Evolutionary conservation across 2,329 filamentous ascomycete species (phyloP).

Genomic region (Aureobasidium subglaciale): DNA sequence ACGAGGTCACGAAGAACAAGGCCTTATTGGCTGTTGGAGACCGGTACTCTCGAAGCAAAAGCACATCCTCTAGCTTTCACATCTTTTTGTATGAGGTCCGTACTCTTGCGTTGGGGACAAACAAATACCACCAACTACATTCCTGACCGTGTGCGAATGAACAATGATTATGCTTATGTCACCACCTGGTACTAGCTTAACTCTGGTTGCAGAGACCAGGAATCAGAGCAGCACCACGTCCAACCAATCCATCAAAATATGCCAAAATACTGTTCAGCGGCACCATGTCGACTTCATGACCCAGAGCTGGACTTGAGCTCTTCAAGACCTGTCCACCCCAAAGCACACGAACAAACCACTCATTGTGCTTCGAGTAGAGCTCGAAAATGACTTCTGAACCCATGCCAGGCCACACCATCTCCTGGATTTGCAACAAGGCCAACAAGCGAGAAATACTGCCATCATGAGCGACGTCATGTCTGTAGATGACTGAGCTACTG

Average conservation of each 20-base stretch:
- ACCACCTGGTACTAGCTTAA: no score
- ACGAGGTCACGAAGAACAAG: no score
- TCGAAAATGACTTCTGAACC: conserved; percentile 73
- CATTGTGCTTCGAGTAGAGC: conserved; percentile 47
- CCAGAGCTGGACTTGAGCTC: conserved; percentile 63
- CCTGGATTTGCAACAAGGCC: conserved; percentile 62
- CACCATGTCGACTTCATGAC: conserved; percentile 59
- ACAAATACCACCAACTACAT: no score
- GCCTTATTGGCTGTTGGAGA: no score
- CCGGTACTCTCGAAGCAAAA: no score
- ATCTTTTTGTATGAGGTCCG: no score
- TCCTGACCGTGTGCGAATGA: no score
- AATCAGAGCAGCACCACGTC: conserved; percentile 40
- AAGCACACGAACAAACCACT: conserved; percentile 56
- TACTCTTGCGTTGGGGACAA: no score
- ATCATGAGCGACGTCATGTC: conserved; percentile 77
- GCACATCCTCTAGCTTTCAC: no score
- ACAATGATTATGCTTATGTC: no score
- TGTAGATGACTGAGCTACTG: conserved; percentile 43
- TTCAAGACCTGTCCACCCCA: conserved; percentile 61
- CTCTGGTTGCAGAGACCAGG: conserved; percentile 28
- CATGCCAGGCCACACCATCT: conserved; percentile 83
- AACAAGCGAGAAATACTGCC: conserved; percentile 63
- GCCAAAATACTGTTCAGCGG: conserved; percentile 55
- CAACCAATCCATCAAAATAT: conserved; percentile 67